Evolutionary conservation across 805 yeast genomes (phyloP).

Genomic region (Priceomyces medius): DNA sequence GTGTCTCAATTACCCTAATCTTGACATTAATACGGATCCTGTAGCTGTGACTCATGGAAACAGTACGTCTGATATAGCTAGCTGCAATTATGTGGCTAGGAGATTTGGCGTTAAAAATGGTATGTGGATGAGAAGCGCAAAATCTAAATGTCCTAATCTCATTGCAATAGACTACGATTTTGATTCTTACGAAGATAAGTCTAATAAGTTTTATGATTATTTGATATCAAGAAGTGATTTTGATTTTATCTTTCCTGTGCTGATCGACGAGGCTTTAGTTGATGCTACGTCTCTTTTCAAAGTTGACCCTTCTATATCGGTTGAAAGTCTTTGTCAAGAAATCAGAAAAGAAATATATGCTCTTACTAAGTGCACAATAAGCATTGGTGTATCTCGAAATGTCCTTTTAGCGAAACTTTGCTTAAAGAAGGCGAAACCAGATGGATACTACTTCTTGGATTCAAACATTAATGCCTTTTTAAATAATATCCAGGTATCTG

Average conservation of each 20-base stretch:
- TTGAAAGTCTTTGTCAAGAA: conserved; percentile 24
- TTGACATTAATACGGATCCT: conserved; percentile 50
- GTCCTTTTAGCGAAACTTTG: conserved; percentile 78
- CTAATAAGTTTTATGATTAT: conserved; percentile 62
- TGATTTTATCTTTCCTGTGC: conserved; percentile 68
- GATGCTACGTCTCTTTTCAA: conserved; percentile 48
- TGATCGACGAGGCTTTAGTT: conserved; percentile 87
- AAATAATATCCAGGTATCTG: conserved; percentile 30
- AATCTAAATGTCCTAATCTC: conserved; percentile 62
- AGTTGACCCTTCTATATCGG: conserved; percentile 4
- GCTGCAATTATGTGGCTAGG: conserved; percentile 89
- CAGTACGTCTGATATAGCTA: conserved; percentile 74
- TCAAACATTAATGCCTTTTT: conserved; percentile 31
- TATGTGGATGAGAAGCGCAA: conserved; percentile 81
- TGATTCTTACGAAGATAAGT: conserved; percentile 62
- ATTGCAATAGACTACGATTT: conserved; percentile 71
- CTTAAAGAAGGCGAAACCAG: conserved; percentile 73
- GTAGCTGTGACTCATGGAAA: conserved; percentile 67
- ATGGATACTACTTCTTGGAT: conserved; percentile 52
- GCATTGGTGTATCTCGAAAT: conserved; percentile 76
- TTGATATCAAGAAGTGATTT: conserved; percentile 48
- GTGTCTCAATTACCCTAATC: conserved; percentile 52
- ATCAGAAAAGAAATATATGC: conserved; percentile 43
- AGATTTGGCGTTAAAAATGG: conserved; percentile 79
- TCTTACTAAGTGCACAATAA: conserved; percentile 62